Evolutionary conservation across 352 stramenopile species (phyloP).

Genomic region (Pythium grandisporangium): DNA sequence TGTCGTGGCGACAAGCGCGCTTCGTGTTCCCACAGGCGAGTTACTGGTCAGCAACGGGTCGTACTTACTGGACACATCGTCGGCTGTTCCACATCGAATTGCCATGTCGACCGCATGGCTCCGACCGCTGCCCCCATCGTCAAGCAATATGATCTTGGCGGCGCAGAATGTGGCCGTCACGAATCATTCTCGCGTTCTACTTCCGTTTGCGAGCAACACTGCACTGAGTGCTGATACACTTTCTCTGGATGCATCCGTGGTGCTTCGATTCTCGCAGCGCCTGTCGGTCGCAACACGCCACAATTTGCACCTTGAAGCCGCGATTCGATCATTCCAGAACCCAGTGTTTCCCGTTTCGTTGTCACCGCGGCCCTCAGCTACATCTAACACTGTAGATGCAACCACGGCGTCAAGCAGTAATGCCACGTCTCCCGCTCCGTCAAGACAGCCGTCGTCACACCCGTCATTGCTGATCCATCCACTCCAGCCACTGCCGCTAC

Average conservation of each 20-base stretch:
- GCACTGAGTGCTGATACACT: constrained; percentile 30
- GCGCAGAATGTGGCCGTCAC: constrained; percentile 36
- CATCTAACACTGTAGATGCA: no score
- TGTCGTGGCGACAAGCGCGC: constrained; percentile 18
- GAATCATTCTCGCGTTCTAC: constrained; percentile 24
- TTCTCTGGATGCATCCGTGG: constrained; percentile 37
- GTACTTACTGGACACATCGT: constrained; percentile 29
- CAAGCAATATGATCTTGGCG: constrained; percentile 5
- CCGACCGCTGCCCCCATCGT: background rate
- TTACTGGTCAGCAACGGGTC: constrained; percentile 38
- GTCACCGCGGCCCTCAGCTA: no score
- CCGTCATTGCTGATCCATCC: no score
- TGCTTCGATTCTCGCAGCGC: constrained; percentile 28
- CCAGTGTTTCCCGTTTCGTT: no score
- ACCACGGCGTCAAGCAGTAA: no score
- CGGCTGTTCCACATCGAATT: background rate
- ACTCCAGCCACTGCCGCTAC: background rate
- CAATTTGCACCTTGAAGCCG: constrained; percentile 39
- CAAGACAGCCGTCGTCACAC: no score
- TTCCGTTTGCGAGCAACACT: constrained; percentile 20
- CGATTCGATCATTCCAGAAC: constrained; percentile 14
- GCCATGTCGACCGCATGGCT: background rate
- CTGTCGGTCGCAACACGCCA: constrained; percentile 30
- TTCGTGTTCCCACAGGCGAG: constrained; percentile 13
- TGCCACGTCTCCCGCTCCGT: no score